Evolutionary conservation across 2,329 filamentous ascomycete species (phyloP).

Genomic region (Curvularia verruculosa): DNA sequence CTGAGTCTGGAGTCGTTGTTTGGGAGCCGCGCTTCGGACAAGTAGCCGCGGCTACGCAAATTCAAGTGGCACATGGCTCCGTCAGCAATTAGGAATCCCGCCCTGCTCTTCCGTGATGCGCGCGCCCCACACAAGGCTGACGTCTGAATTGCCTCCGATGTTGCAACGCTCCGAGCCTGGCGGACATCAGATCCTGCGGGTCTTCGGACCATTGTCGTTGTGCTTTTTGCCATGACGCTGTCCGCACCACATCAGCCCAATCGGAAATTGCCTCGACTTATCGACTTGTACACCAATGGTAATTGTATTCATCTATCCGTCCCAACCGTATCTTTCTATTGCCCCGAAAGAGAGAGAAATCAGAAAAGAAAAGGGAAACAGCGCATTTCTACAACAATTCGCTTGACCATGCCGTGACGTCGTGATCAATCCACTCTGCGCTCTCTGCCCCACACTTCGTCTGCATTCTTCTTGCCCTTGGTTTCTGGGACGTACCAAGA

Average conservation of each 20-base stretch:
- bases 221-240: not conserved
- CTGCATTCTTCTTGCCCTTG: constrained; percentile 78
- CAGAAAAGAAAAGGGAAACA: too few species aligned
- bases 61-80: constrained; percentile 6
- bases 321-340: not conserved
- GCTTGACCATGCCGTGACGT: not conserved
- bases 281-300: not conserved
- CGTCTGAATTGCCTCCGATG: not conserved
- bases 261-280: too few species aligned
- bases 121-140: not conserved
- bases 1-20: constrained; percentile 5
- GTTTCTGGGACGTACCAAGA: constrained; percentile 81
- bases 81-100: constrained; percentile 30
- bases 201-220: not conserved
- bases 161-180: not conserved
- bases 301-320: not conserved
- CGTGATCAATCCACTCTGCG: constrained; percentile 40
- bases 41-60: constrained; percentile 17
- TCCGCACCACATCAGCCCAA: not conserved
- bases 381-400: not conserved
- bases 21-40: constrained; percentile 28
- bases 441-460: constrained; percentile 87
- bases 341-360: not conserved
- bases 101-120: not conserved
- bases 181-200: not conserved